Evolutionary conservation across 2,329 filamentous ascomycete genomes (phyloP).

Genomic region (Teratosphaeriaceae sp.): DNA sequence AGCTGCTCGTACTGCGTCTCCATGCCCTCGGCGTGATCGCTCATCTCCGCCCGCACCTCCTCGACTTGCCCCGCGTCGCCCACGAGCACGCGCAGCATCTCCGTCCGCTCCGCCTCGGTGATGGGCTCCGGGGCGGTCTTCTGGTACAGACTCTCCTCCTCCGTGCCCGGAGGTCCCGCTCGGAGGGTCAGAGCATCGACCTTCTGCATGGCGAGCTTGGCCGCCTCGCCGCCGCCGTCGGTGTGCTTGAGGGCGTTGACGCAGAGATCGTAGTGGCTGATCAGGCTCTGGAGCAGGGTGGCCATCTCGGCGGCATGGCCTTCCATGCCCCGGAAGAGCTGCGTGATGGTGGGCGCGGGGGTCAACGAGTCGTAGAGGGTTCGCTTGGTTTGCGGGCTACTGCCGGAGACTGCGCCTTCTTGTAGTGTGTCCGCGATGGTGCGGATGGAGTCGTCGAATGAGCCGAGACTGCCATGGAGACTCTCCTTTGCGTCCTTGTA

Average conservation of each 20-base stretch:
- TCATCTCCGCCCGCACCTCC: slow-evolving; percentile 60
- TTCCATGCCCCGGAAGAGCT: slow-evolving; percentile 52
- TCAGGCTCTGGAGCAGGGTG: slow-evolving; percentile 69
- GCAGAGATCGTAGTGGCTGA: slow-evolving; percentile 86
- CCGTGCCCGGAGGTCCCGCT: slow-evolving; percentile 43
- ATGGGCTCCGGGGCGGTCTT: slow-evolving; percentile 54
- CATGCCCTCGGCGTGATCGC: slow-evolving; percentile 69
- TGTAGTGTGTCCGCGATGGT: slow-evolving; percentile 37
- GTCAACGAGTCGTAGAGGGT: slow-evolving; percentile 23
- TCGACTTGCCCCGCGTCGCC: slow-evolving; percentile 61
- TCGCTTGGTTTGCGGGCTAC: slow-evolving; percentile 22
- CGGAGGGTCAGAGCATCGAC: slow-evolving; percentile 25
- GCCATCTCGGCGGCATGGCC: slow-evolving; percentile 77
- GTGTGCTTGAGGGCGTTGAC: slow-evolving; percentile 87
- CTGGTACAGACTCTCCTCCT: slow-evolving; percentile 59
- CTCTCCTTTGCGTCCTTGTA: slow-evolving; percentile 61
- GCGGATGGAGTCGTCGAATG: slow-evolving; percentile 69
- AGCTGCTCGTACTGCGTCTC: slow-evolving; percentile 62
- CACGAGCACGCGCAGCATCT: slow-evolving; percentile 76
- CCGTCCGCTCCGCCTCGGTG: slow-evolving; percentile 65
- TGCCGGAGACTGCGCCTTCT: slow-evolving; percentile 3
- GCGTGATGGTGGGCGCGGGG: slow-evolving; percentile 32
- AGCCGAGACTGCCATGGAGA: slow-evolving; percentile 48
- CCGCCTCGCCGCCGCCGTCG: slow-evolving; percentile 52
- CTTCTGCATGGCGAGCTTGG: slow-evolving; percentile 32